Percentiles rank a stretch among this genome's conserved stretches.
Conservation (phyloP, 441 rosid species). For the Euphorbia corollata region DNA sequence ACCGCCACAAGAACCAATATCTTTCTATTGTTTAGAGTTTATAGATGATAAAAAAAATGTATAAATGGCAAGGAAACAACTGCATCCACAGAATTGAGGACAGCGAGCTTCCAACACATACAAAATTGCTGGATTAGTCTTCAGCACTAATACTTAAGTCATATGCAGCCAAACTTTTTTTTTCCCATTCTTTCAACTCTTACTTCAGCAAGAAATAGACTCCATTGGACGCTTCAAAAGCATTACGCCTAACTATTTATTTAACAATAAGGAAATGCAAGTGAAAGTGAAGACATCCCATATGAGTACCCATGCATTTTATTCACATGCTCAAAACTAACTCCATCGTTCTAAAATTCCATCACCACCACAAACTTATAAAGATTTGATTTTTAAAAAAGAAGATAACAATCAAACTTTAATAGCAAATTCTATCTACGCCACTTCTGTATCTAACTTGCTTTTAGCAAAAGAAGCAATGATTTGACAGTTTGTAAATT, state of each 20-base stretch:
- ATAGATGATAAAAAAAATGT: not conserved
- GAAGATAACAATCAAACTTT: not conserved
- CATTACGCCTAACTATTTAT: not conserved
- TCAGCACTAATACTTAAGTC: constrained; percentile 13
- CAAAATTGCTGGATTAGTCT: constrained; percentile 5
- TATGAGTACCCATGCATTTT: constrained; percentile 37
- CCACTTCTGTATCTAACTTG: constrained; percentile 13
- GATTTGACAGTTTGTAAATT: constrained; percentile 27
- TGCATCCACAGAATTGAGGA: constrained; percentile 1
- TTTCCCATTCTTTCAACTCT: constrained; percentile 14
- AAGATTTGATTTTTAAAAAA: not conserved
- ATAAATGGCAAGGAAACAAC: not conserved
- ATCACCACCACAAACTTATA: constrained; percentile 29
- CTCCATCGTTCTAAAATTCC: constrained; percentile 21
- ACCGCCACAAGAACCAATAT: constrained; percentile 2
- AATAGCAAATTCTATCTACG: constrained; percentile 19
- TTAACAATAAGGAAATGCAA: constrained; percentile 7
- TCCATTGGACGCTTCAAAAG: constrained; percentile 9
- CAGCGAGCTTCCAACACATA: not conserved
- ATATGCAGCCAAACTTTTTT: constrained; percentile 20
- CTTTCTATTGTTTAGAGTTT: not conserved
- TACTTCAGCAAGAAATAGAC: constrained; percentile 14
- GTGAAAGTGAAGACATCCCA: constrained; percentile 30
- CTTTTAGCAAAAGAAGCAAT: constrained; percentile 22
- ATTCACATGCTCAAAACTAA: constrained; percentile 24